Conservation (phyloP, 306 rosid species). For the Prunus salicina region DNA sequence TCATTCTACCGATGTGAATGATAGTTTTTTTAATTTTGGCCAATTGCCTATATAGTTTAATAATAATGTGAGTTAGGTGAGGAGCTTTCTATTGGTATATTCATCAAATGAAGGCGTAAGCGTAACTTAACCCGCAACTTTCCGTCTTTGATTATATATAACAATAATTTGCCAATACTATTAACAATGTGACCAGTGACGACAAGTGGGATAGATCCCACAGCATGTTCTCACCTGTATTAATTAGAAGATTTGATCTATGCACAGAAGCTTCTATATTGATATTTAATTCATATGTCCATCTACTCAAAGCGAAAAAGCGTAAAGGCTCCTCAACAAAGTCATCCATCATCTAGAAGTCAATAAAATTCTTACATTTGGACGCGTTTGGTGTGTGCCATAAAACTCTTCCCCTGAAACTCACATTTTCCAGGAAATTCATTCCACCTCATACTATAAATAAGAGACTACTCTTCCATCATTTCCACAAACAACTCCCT, state of each 20-base stretch:
- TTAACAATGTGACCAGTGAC: background rate
- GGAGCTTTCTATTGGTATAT: no score
- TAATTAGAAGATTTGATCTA: no score
- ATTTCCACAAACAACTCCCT: background rate
- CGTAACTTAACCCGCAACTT: no score
- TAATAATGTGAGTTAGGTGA: no score
- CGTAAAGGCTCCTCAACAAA: background rate
- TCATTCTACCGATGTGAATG: no score
- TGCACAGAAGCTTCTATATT: background rate
- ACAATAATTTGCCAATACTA: background rate
- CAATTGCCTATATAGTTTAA: no score
- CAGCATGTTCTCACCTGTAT: background rate
- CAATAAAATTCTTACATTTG: slow-evolving; percentile 1
- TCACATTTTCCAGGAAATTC: slow-evolving; percentile 15
- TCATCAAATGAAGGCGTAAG: no score
- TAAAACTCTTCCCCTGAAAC: background rate
- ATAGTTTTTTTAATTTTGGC: no score
- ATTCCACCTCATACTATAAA: background rate
- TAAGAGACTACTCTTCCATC: background rate
- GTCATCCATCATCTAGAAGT: slow-evolving; percentile 14
- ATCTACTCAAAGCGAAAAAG: background rate
- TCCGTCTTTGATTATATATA: no score
- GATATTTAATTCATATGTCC: background rate
- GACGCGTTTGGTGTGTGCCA: slow-evolving; percentile 10
- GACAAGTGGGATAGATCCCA: background rate